Evolutionary conservation across 1,284 basidiomycete species (phyloP), one percentile per base, ranked within the genome.

Genomic region (Ustilago shanxiensis): DNA sequence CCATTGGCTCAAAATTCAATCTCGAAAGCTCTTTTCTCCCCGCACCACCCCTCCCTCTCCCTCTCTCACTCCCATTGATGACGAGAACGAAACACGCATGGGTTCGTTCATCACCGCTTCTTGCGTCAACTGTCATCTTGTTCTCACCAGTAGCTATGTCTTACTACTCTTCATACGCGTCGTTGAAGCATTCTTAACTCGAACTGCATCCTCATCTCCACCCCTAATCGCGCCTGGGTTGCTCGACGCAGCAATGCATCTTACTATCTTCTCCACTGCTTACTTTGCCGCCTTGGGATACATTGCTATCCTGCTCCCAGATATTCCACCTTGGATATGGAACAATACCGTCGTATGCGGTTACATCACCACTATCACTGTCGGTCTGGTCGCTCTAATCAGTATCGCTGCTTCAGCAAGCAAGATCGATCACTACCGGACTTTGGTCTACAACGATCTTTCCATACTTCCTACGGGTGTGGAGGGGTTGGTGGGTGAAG

Each of bases 231-330:
- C 61, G 10, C 57, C 54, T 5, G 37, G n/a, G 18, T 1, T 62
- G 8, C n/a, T 71, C 20, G 65, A 68, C 13, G 5, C 9, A 20
- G 18, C 60, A 20, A 71, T 66, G 69, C 1, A 52, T 8, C n/a
- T n/a, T 6, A 20, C 31, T 26, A 45, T 76, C 51, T 72, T 66
- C 33, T 66, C 68, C 0, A 65, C 59, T 20, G 65, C 54, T 14
- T 75, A 62, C 49, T 65, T 70, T 14, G 60, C 67, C 8, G 55
- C 64, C 1, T 24, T 75, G 6, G 72, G 72, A 24, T 75, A 75
- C 60, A 61, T 75, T 5, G 72, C 67, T 2, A 60, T 75, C 16
- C 51, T 75, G 24, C 49, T 71, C 1, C 72, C 72, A 16, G 45
- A 64, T n/a, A 37, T 61, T 2, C 35, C 60, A 1, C 63, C 67